Evolutionary conservation across 805 yeast genomes (phyloP).

Genomic region (Suhomyces sp.): DNA sequence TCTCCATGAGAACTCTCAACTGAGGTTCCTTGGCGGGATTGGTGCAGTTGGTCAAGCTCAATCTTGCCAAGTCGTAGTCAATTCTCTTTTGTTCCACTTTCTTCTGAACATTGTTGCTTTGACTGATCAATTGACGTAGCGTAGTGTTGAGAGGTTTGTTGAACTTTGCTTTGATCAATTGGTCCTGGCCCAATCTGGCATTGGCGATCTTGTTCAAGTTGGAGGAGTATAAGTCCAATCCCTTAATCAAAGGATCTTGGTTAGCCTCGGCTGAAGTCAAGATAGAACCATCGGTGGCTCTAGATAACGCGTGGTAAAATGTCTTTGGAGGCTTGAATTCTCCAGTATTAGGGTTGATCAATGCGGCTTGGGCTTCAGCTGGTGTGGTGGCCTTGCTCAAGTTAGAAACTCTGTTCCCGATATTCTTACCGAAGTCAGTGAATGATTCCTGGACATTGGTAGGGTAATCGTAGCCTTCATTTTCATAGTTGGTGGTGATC

Average conservation of each 20-base stretch:
- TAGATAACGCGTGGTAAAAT: conserved; percentile 74
- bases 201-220: conserved; percentile 76
- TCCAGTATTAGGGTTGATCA: conserved; percentile 41
- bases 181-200: conserved; percentile 80
- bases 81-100: conserved; percentile 76
- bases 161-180: conserved; percentile 64
- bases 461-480: conserved; percentile 83
- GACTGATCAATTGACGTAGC: conserved; percentile 57
- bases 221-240: conserved; percentile 64
- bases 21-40: conserved; percentile 62
- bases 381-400: conserved; percentile 73
- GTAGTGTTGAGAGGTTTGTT: conserved; percentile 65
- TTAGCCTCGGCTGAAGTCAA: conserved; percentile 41
- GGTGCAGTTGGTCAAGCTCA: conserved; percentile 37
- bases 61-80: conserved; percentile 75
- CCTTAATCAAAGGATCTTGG: conserved; percentile 55
- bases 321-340: conserved; percentile 71
- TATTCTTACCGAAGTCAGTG: conserved; percentile 64
- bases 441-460: conserved; percentile 73
- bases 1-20: conserved; percentile 73
- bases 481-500: conserved; percentile 56
- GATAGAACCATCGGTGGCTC: conserved; percentile 63
- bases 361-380: conserved; percentile 77
- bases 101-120: conserved; percentile 67
- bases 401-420: conserved; percentile 62